Evolutionary conservation across 2,329 filamentous ascomycete species (phyloP), one percentile per base, ranked within the genome.

Genomic region (Xylariaceae sp.): DNA sequence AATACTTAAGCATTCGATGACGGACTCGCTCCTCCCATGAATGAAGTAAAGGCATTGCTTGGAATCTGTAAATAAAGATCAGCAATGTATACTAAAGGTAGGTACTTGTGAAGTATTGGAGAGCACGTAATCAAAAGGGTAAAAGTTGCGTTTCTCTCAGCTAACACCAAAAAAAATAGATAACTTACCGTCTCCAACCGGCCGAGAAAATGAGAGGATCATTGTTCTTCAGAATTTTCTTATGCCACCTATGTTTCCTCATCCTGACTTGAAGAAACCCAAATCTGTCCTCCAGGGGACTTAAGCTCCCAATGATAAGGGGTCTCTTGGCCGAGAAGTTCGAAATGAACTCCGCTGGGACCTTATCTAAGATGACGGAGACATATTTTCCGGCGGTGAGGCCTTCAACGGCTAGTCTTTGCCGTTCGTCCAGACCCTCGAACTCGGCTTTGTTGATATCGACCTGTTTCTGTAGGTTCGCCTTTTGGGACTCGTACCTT

Each of bases 1-100:
- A 97, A 76, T 99, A 99, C 76, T 99, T 99, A 61, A 99, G 84
- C 94, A 99, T 97, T 55, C 95, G 88, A 76, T 98, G 97, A 62
- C 95, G 85, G 23, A 91, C 96, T 66, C 95, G 87, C 52, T 63
- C 61, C 14, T 63, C 61, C 61, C 61, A 63, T 3, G 61, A 63
- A 37, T 63, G 61, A 26, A 63, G 58, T 41, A 61, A 50, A 11
- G 61, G 61, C 58, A 63, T 61, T 4, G 61, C 61, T 59, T 63
- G 61, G 45, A 61, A 63, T 52, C 60, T 62, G 16, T 26, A 54
- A 14, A 39, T 45, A 11, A 24, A 28, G 5, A 21, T 60, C 3
- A 62, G 57, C n/a, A 52, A 53, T n/a, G 16, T 31, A 5, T 26
- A 12, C 21, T 1, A 26, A 28, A 6, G 23, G 8, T 1, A 41